Percentiles rank a stretch among this genome's conserved stretches.
These are phyloP conservation scores for Yarrowia sp. DNA, from an alignment of 805 yeast genomes.

Conservation along the genomic window DNA sequence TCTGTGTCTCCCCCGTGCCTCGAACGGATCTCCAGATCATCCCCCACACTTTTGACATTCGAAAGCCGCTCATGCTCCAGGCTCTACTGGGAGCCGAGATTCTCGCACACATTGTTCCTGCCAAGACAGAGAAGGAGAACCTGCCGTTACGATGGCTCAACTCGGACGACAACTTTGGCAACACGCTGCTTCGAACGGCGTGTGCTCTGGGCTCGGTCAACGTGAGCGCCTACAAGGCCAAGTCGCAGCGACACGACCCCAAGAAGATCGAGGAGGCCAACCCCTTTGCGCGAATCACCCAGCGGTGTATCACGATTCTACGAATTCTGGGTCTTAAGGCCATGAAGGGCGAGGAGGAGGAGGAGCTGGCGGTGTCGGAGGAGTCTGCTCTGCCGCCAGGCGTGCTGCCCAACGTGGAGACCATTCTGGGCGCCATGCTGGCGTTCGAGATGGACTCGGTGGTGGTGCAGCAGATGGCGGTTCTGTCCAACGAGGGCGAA, in stretches of 20 bases:
- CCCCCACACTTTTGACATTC: conserved; percentile 52
- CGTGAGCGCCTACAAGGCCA: conserved; percentile 40
- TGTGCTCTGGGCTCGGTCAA: conserved; percentile 53
- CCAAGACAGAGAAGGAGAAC: conserved; percentile 36
- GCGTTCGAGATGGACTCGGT: conserved; percentile 52
- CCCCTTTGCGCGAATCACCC: conserved; percentile 51
- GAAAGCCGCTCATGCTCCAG: conserved; percentile 53
- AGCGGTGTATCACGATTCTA: conserved; percentile 50
- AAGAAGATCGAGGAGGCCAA: conserved; percentile 42
- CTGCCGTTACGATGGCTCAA: conserved; percentile 51
- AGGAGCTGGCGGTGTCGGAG: conserved; percentile 6
- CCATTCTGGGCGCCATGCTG: conserved; percentile 52
- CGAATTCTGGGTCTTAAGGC: conserved; percentile 50
- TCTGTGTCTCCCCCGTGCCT: conserved; percentile 52
- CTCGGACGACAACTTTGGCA: conserved; percentile 51
- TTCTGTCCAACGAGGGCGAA: conserved; percentile 48
- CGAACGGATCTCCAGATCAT: conserved; percentile 51
- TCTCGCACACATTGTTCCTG: conserved; percentile 50
- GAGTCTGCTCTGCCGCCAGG: conserved; percentile 46
- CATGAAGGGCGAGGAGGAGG: conserved; percentile 40
- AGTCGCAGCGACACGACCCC: conserved; percentile 34
- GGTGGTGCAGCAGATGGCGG: conserved; percentile 51
- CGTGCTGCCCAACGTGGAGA: conserved; percentile 52
- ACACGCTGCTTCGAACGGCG: conserved; percentile 51
- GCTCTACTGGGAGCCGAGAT: conserved; percentile 52